Base-by-base conservation (phyloP, 164 flowering plant genomes). In the Aristolochia californica region DNA sequence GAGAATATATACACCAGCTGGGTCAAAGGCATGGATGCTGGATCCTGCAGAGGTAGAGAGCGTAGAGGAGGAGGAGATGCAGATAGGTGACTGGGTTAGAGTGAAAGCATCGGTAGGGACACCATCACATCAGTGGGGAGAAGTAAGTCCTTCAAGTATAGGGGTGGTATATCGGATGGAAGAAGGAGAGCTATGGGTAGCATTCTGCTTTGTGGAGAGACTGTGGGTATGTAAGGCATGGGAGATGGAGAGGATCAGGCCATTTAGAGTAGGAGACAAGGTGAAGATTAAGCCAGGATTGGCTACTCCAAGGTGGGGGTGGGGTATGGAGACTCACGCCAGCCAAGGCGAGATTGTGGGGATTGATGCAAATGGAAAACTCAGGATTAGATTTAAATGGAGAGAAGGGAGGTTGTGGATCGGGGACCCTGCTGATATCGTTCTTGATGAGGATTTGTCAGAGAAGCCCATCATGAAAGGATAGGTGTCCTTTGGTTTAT, bases 251-350 rank as follows among this genome's bases (percentile, higher is more conserved):
- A 71, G 66, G 60, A 72, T 85, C 21, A 77, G 97, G 55, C 74
- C 90, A 12, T 93, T 87, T 66, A 71, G 56, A 68, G 78, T 85
- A 1, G 95, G 95, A 34, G 99, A 93, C 67, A 84, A 77, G 59
- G 97, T 93, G 59, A 83, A 67, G 59, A 84, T 89, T n/a, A 78
- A 72, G 76, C 80, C 77, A 17, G 91, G 96, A 45, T 58, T 93
- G 62, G 91, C 78, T 44, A 60, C 81, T 3, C 99, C 99, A 14
- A 72, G 99, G 51, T 89, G 95, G 96, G 99, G 88, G 0, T 93
- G 97, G 99, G 99, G 99, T 25, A 93, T 93, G 99, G 99, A 89
- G 74, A 93, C 99, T 2, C 81, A 84, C 63, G 87, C 95, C 0
- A 93, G 97, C 71, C 85, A 70, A 51, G 99, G 99, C 5, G 62